phyloP scores from a whole-genome alignment of 2,329 filamentous ascomycete genomes.

The Cladophialophora carrionii region DNA sequence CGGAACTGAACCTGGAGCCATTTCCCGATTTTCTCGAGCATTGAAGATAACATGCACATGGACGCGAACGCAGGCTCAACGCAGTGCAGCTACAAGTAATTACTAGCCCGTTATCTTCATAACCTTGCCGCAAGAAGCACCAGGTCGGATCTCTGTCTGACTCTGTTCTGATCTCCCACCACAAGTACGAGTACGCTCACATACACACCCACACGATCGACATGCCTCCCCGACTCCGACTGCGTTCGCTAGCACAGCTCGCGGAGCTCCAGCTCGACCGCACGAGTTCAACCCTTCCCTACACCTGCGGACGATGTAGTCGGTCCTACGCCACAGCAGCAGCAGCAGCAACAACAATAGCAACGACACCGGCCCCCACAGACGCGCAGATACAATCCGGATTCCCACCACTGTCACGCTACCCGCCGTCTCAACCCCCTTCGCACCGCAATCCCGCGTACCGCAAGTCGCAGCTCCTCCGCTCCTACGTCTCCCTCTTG shows the following conservation, averaged over 20 bases:
- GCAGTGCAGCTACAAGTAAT: too few relatives aligned
- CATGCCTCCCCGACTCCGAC: slow-evolving; percentile 60
- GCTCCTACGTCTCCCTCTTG: slow-evolving; percentile 84
- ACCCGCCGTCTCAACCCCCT: slow-evolving; percentile 73
- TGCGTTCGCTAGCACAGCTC: slow-evolving; percentile 45
- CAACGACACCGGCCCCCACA: slow-evolving; percentile 58
- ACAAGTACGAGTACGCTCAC: too few relatives aligned
- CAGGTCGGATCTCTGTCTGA: too few relatives aligned
- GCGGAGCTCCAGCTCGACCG: slow-evolving; percentile 42
- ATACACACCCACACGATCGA: not conserved
- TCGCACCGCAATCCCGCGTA: slow-evolving; percentile 84
- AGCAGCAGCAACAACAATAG: slow-evolving; percentile 49
- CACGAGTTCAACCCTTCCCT: slow-evolving; percentile 36
- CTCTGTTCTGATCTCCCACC: too few relatives aligned
- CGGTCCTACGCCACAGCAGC: slow-evolving; percentile 49
- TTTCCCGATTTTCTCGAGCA: too few relatives aligned
- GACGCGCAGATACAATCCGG: slow-evolving; percentile 53
- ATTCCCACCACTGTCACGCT: slow-evolving; percentile 53
- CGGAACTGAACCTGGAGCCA: too few relatives aligned
- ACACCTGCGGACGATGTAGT: slow-evolving; percentile 42
- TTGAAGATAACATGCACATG: too few relatives aligned
- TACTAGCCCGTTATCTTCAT: too few relatives aligned
- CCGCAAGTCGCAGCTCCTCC: slow-evolving; percentile 85
- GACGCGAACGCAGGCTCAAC: too few relatives aligned
- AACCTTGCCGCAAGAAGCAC: too few relatives aligned